Percentiles rank a stretch among this genome's conserved stretches.
These are phyloP conservation scores for Cicer arietinum DNA, from an alignment of 306 rosid genomes.

Conservation along the genomic window DNA sequence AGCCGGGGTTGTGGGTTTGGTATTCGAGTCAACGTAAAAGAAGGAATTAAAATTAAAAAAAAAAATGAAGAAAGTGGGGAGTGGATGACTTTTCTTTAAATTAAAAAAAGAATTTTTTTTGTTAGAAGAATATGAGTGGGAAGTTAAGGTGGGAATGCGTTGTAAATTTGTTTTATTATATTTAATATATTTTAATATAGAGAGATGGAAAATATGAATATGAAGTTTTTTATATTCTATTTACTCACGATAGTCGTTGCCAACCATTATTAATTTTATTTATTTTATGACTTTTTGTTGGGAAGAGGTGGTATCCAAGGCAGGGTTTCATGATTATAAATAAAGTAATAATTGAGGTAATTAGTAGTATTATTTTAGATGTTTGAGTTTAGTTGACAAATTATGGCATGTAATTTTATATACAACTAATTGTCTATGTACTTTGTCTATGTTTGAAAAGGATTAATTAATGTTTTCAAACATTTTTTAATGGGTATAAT, in stretches of 20 bases:
- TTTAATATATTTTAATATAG: slow-evolving; percentile 5
- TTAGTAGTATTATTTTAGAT: background rate
- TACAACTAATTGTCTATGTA: no score
- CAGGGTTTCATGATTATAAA: no score
- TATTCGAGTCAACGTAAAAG: slow-evolving; percentile 62
- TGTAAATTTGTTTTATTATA: slow-evolving; percentile 52
- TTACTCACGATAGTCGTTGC: background rate
- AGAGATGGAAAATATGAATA: slow-evolving; percentile 43
- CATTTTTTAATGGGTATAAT: background rate
- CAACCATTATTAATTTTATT: background rate
- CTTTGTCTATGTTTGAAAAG: background rate
- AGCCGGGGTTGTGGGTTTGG: slow-evolving; percentile 63
- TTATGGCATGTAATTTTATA: background rate
- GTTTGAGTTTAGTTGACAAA: slow-evolving; percentile 4
- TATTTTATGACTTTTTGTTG: no score
- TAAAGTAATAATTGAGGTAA: background rate
- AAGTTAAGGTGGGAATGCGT: slow-evolving; percentile 34
- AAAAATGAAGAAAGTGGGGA: background rate
- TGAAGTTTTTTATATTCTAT: slow-evolving; percentile 14
- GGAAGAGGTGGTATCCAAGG: no score
- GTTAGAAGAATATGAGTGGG: background rate
- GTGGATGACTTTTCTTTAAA: slow-evolving; percentile 21
- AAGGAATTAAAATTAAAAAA: background rate
- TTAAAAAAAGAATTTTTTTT: background rate
- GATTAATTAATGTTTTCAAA: background rate